A percentile compares a stretch with the other conserved stretches of the same genome.
These are phyloP conservation scores for Termitomyces sp. DNA, from an alignment of 768 basidiomycete species.

Conservation along the genomic window DNA sequence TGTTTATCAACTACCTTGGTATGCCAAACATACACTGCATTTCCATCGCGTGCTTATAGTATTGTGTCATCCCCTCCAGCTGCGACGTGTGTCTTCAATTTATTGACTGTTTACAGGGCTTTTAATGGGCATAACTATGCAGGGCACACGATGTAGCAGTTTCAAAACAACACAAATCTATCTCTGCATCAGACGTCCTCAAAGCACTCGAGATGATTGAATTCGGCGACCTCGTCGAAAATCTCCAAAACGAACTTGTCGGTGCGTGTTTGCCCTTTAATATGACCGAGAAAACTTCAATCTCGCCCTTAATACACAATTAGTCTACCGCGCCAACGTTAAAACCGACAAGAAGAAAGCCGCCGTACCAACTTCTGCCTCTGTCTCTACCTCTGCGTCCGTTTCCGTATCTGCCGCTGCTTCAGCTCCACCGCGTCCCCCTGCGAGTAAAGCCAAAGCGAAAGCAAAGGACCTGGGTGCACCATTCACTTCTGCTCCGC, in stretches of 20 bases:
- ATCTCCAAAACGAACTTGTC: slow-evolving; percentile 58
- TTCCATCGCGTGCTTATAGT: background rate
- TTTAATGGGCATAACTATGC: slow-evolving; percentile 5
- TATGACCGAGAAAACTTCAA: background rate
- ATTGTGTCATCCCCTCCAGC: slow-evolving; percentile 24
- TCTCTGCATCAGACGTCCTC: slow-evolving; percentile 86
- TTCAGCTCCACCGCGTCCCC: slow-evolving; percentile 10
- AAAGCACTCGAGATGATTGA: slow-evolving; percentile 79
- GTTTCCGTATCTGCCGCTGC: background rate
- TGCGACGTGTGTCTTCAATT: slow-evolving; percentile 35
- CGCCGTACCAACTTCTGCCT: slow-evolving; percentile 18
- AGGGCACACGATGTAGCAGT: slow-evolving; percentile 91
- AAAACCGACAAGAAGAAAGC: slow-evolving; percentile 57
- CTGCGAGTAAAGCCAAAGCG: slow-evolving; percentile 26
- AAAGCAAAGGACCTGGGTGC: slow-evolving; percentile 30
- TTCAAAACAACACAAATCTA: slow-evolving; percentile 75
- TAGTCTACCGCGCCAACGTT: slow-evolving; percentile 61
- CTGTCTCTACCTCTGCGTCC: slow-evolving; percentile 17
- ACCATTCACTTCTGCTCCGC: slow-evolving; percentile 27
- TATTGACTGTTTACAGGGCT: background rate
- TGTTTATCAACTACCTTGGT: slow-evolving; percentile 95
- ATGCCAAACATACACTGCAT: slow-evolving; percentile 19
- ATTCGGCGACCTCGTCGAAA: slow-evolving; percentile 64
- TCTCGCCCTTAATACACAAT: background rate
- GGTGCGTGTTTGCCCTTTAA: slow-evolving; percentile 31